Evolutionary conservation across 257 asterid species (phyloP).

Genomic region (Gentiana dahurica): DNA sequence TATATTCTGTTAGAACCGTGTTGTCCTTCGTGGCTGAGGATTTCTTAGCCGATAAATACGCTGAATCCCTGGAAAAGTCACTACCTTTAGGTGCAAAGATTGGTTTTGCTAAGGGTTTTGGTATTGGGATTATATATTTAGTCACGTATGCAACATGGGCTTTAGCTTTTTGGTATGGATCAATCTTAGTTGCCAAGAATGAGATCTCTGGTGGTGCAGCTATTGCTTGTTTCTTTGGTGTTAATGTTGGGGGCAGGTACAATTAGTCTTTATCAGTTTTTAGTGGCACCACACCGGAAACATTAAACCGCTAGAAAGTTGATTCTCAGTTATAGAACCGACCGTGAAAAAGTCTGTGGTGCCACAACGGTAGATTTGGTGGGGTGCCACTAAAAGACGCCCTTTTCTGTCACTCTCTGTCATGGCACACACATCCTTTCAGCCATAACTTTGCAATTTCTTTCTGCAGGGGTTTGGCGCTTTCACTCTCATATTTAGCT

Average conservation of each 20-base stretch:
- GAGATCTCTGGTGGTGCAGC: slow-evolving; percentile 67
- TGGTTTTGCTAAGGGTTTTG: slow-evolving; percentile 81
- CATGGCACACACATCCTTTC: too few species aligned
- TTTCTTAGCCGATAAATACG: slow-evolving; percentile 43
- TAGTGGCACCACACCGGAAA: neutral
- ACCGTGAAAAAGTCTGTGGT: too few species aligned
- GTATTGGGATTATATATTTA: slow-evolving; percentile 70
- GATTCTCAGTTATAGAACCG: too few species aligned
- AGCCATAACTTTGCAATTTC: neutral
- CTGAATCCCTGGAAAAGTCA: slow-evolving; percentile 36
- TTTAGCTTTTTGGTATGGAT: slow-evolving; percentile 88
- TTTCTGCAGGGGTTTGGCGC: slow-evolving; percentile 59
- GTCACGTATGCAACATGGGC: slow-evolving; percentile 88
- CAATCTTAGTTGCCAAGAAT: slow-evolving; percentile 35
- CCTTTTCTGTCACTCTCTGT: too few species aligned
- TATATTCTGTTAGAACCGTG: slow-evolving; percentile 69
- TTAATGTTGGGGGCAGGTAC: slow-evolving; percentile 79
- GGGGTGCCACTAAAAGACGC: too few species aligned
- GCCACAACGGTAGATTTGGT: too few species aligned
- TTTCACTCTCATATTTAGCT: slow-evolving; percentile 66
- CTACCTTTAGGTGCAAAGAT: slow-evolving; percentile 51
- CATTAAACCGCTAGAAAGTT: neutral
- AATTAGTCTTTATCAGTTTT: slow-evolving; percentile 1
- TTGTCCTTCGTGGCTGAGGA: slow-evolving; percentile 79
- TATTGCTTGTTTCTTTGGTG: slow-evolving; percentile 83